These are phyloP conservation scores for Scedosporium minutisporum DNA, from an alignment of 2,329 filamentous ascomycete genomes.

Conservation along the genomic window DNA sequence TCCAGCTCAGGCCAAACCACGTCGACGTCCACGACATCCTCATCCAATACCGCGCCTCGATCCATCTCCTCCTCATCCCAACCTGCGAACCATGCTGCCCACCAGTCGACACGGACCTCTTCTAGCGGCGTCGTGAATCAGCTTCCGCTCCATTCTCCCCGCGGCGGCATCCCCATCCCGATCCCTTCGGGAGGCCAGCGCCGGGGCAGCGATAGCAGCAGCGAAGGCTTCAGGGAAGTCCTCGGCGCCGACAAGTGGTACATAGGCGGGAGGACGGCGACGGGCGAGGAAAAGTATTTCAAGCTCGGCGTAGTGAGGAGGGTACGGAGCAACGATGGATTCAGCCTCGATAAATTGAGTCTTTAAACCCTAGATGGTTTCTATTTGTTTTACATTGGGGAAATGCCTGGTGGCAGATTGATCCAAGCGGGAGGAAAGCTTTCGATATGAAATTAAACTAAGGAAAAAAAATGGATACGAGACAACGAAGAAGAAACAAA, in stretches of 20 bases:
- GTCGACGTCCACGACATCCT: constrained; percentile 11
- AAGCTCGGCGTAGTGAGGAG: constrained; percentile 68
- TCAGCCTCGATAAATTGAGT: constrained; percentile 67
- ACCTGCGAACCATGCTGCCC: constrained; percentile 4
- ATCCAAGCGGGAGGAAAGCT: neutral
- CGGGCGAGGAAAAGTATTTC: constrained; percentile 73
- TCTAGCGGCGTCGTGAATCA: constrained; percentile 15
- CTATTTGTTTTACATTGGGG: neutral
- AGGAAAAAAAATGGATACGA: neutral
- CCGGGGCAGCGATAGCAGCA: constrained; percentile 65
- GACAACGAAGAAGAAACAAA: constrained; percentile 1
- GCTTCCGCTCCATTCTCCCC: constrained; percentile 18
- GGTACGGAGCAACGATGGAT: constrained; percentile 61
- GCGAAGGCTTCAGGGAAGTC: constrained; percentile 66
- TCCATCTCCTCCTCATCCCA: constrained; percentile 5
- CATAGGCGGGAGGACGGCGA: constrained; percentile 65
- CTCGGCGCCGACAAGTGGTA: constrained; percentile 71
- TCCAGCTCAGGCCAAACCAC: constrained; percentile 9
- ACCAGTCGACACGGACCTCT: constrained; percentile 7
- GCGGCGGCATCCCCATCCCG: constrained; percentile 29
- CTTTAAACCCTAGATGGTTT: constrained; percentile 36
- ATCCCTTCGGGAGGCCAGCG: constrained; percentile 26
- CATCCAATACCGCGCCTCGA: constrained; percentile 14
- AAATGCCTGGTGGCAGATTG: neutral
- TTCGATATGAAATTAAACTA: neutral